phyloP scores from a whole-genome alignment of 2,329 filamentous ascomycete species.

The Sporothrix humicola region DNA sequence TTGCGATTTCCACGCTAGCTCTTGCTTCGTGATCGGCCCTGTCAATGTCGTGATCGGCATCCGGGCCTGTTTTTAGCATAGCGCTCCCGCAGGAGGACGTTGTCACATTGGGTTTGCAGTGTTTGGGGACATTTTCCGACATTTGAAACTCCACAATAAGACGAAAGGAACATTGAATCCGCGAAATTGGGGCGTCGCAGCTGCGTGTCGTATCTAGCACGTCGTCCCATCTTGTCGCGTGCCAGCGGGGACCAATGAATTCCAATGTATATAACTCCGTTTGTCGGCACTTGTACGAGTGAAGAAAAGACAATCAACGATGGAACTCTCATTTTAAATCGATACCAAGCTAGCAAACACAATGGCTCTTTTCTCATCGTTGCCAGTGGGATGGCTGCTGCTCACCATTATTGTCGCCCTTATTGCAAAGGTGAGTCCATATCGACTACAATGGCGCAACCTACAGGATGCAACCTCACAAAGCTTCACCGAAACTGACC shows the following conservation, averaged over 20 bases:
- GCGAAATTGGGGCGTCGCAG: too few species aligned
- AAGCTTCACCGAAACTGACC: background rate
- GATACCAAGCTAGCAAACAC: background rate
- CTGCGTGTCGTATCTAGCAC: too few species aligned
- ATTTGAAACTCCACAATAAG: too few species aligned
- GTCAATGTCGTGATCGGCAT: constrained; percentile 30
- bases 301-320: background rate
- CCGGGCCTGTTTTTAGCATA: constrained; percentile 2
- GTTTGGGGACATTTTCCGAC: background rate
- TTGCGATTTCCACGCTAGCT: too few species aligned
- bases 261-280: too few species aligned
- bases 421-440: constrained; percentile 5
- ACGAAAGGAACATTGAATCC: too few species aligned
- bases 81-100: background rate
- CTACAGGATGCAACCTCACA: background rate
- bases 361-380: constrained; percentile 9
- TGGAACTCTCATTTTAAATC: background rate
- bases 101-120: background rate
- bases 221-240: too few species aligned
- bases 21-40: background rate
- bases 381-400: constrained; percentile 2
- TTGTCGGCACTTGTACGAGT: too few species aligned
- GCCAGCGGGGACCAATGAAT: too few species aligned
- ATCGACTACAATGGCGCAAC: background rate
- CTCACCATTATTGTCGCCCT: background rate